Conservation (phyloP, 768 basidiomycete genomes). For the Sporobolomyces roseus region DNA sequence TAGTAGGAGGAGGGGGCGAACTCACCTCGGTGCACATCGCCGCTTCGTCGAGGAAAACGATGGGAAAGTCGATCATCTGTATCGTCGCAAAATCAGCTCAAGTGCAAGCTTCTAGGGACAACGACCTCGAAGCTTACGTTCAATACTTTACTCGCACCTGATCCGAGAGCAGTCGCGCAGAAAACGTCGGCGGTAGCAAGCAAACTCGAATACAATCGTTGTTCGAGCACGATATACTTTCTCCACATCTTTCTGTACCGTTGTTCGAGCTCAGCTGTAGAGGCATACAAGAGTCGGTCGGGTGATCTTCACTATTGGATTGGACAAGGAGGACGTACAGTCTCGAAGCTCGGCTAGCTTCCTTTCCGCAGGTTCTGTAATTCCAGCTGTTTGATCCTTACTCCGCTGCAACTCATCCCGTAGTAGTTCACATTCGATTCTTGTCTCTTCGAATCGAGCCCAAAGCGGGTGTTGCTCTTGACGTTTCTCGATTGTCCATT, state of each 20-base stretch:
- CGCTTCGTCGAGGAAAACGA: slow-evolving; percentile 91
- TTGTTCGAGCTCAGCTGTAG: slow-evolving; percentile 43
- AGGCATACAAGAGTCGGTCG: background rate
- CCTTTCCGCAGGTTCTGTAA: background rate
- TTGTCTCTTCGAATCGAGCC: slow-evolving; percentile 51
- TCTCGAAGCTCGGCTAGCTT: background rate
- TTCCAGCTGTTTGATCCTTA: slow-evolving; percentile 36
- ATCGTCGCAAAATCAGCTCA: background rate
- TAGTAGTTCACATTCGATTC: slow-evolving; percentile 21
- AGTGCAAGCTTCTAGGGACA: background rate
- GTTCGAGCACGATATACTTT: slow-evolving; percentile 58
- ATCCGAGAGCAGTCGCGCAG: slow-evolving; percentile 39
- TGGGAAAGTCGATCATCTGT: slow-evolving; percentile 68
- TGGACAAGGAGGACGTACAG: background rate
- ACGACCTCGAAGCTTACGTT: slow-evolving; percentile 2
- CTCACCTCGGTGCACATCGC: slow-evolving; percentile 80
- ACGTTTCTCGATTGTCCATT: slow-evolving; percentile 63
- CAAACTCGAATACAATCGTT: slow-evolving; percentile 63
- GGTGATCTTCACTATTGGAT: background rate
- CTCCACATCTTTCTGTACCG: slow-evolving; percentile 49
- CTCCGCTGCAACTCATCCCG: slow-evolving; percentile 49
- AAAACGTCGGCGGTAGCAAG: slow-evolving; percentile 70
- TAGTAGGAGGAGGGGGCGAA: background rate
- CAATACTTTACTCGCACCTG: slow-evolving; percentile 29
- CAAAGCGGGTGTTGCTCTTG: slow-evolving; percentile 62